These are phyloP conservation scores for Penicillium macrosclerotiorum DNA, from an alignment of 495 filamentous ascomycete genomes.

Conservation along the genomic window DNA sequence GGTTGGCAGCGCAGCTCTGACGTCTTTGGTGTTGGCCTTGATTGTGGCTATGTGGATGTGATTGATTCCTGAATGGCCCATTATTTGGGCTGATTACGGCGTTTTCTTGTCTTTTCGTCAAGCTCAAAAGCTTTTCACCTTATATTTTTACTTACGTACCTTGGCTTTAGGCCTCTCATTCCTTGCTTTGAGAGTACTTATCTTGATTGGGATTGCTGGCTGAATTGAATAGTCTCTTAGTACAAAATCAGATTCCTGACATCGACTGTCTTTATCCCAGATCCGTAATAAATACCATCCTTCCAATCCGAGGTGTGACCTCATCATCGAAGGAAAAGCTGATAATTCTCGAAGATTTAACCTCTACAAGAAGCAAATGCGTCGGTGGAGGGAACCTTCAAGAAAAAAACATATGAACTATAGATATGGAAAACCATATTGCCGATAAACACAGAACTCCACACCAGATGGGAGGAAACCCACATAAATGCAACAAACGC, in stretches of 20 bases:
- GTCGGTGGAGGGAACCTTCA: too few relatives aligned
- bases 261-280: too few relatives aligned
- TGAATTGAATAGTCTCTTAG: neutral
- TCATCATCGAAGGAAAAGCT: too few relatives aligned
- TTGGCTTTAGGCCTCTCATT: conserved; percentile 2
- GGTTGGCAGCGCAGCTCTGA: conserved; percentile 21
- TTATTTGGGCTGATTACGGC: neutral
- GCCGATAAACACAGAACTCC: too few relatives aligned
- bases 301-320: too few relatives aligned
- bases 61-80: neutral
- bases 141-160: conserved; percentile 13
- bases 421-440: neutral
- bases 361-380: too few relatives aligned
- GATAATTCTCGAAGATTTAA: too few relatives aligned
- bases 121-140: neutral
- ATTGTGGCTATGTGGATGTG: conserved; percentile 26
- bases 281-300: neutral
- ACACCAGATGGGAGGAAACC: neutral
- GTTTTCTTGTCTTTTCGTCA: conserved; percentile 7
- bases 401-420: too few relatives aligned
- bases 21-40: conserved; percentile 25
- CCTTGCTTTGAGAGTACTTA: neutral
- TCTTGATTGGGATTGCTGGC: neutral
- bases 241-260: too few relatives aligned
- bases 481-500: neutral